Base-by-base conservation (phyloP, 345 rosid species). In the Gynandropsis gynandra region DNA sequence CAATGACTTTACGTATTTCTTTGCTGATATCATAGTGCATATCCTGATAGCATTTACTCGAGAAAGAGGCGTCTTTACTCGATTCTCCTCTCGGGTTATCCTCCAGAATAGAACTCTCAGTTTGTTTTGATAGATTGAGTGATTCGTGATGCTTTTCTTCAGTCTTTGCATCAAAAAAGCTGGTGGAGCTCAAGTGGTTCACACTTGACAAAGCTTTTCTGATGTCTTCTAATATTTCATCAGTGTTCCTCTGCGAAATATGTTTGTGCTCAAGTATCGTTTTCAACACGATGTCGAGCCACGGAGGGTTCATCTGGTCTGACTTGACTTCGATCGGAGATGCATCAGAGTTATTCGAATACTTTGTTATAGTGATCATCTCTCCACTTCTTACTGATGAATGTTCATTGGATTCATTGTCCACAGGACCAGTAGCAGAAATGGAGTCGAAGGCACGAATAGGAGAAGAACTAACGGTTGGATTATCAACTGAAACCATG, bases 201-300 rank as follows among this genome's bases (percentile, higher is more conserved):
- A 47, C 47, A 63, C 54, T 32, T 37, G 61, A 64, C 74, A 83
- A 47, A 67, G 87, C 80, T 39, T 52, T 58, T 67, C 70, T 74
- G 52, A 80, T 67, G 54, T 80, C 86, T 70, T 77, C 78, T 35
- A 81, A 73, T 63, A 78, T 71, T 49, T 80, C 76, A 40, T 67
- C 64, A 29, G 77, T 66, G 47, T 54, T 65, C 59, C 75, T 80
- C 40, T 56, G 66, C 24, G 68, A 14, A 44, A 65, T 54, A 34
- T n/a, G 58, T 53, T 32, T 61, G 60, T 87, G 78, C 62, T 80
- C 87, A 52, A 69, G 55, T 36, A 78, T 16, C 13, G 69, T 55
- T 55, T 74, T 71, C 49, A 80, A 41, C 56, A 76, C 62, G 35
- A 66, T 65, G 27, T 69, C 75, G 59, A 83, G 79, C 79, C 87